Percentiles rank a stretch among this genome's conserved stretches.
phyloP scores from a whole-genome alignment of 257 asterid species.

The Nicotiana paniculata region DNA sequence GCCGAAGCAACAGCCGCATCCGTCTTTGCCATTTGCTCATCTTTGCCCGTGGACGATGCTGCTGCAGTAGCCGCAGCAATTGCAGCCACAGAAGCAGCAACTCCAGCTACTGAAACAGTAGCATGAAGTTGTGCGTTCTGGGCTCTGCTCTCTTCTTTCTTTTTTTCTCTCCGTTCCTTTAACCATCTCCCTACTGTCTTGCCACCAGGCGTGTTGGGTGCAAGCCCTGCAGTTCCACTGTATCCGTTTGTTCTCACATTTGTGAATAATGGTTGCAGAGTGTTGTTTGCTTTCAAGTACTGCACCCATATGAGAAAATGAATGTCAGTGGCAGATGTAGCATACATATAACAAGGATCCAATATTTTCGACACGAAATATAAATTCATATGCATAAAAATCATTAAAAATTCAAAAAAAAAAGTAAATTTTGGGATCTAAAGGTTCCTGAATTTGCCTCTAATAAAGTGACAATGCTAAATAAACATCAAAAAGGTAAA shows the following conservation, averaged over 20 bases:
- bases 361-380: not conserved
- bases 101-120: constrained; percentile 82
- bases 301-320: constrained; percentile 15
- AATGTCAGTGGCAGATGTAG: not conserved
- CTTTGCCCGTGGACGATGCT: constrained; percentile 56
- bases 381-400: not conserved
- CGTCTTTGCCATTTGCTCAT: constrained; percentile 72
- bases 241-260: constrained; percentile 45
- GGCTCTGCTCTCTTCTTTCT: constrained; percentile 86
- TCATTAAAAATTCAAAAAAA: not conserved
- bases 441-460: not conserved
- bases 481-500: constrained; percentile 1
- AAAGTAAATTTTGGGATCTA: not conserved
- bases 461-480: not conserved
- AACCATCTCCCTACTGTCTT: constrained; percentile 95
- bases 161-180: constrained; percentile 87
- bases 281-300: constrained; percentile 86
- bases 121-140: constrained; percentile 95
- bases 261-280: constrained; percentile 81
- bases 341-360: not conserved
- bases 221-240: constrained; percentile 35
- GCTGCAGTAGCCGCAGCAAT: constrained; percentile 94
- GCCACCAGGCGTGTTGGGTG: constrained; percentile 67
- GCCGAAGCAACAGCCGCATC: constrained; percentile 97
- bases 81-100: constrained; percentile 89